phyloP scores from a whole-genome alignment of 75 land plant genomes.

The Sequoia sempervirens region DNA sequence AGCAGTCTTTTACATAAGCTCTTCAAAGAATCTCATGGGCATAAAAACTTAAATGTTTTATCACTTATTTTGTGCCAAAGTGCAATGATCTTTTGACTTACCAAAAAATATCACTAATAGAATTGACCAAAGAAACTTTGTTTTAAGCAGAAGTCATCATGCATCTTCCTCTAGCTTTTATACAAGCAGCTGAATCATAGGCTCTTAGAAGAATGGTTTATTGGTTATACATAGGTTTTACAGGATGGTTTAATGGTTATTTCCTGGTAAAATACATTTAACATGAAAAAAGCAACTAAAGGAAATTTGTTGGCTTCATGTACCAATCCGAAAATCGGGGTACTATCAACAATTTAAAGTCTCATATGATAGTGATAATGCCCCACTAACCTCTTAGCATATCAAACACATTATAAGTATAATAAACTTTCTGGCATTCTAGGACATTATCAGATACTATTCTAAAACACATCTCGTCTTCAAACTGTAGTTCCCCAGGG shows the following conservation, averaged over 20 bases:
- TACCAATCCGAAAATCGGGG: background rate
- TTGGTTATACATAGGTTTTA: background rate
- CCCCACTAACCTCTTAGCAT: background rate
- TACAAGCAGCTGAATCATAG: background rate
- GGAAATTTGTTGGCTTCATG: background rate
- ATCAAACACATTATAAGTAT: background rate
- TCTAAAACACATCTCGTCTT: background rate
- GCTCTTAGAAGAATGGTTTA: background rate
- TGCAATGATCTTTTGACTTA: background rate
- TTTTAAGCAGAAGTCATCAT: background rate
- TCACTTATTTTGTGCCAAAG: too few species aligned
- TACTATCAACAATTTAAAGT: background rate
- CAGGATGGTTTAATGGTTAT: background rate
- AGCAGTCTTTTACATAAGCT: too few species aligned
- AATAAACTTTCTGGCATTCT: background rate
- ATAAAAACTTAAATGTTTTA: too few species aligned
- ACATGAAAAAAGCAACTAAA: background rate
- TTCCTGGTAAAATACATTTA: background rate
- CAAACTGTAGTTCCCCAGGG: background rate
- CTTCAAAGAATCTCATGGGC: too few species aligned
- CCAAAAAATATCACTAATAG: background rate
- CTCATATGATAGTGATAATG: background rate
- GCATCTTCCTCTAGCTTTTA: background rate
- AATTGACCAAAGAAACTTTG: background rate
- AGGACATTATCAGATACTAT: background rate